phyloP scores from a whole-genome alignment of 805 yeast genomes.

The Crinitomyces ghanaensis region DNA sequence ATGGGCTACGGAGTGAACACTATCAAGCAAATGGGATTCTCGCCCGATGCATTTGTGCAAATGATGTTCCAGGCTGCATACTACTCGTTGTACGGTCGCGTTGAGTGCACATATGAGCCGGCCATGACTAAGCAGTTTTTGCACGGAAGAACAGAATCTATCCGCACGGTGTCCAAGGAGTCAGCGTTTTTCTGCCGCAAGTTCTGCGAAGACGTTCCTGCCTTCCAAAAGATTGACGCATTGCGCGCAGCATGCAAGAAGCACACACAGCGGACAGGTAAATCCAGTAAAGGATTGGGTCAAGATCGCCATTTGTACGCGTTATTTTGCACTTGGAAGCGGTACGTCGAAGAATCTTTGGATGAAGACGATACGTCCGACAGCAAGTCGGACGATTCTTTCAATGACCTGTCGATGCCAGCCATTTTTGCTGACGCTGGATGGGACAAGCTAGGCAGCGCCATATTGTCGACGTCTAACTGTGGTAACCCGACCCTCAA shows the following conservation, averaged over 20 bases:
- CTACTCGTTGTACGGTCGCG: constrained; percentile 83
- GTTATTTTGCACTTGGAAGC: constrained; percentile 74
- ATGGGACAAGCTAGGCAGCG: constrained; percentile 76
- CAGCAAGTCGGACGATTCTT: constrained; percentile 21
- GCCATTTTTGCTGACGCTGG: constrained; percentile 73
- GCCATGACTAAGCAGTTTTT: constrained; percentile 85
- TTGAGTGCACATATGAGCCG: constrained; percentile 90
- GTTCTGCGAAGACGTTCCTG: constrained; percentile 58
- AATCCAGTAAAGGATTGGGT: constrained; percentile 70
- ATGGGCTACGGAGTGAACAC: constrained; percentile 52
- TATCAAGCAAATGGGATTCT: constrained; percentile 73
- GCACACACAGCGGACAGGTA: constrained; percentile 57
- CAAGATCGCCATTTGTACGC: constrained; percentile 89
- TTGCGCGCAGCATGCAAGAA: constrained; percentile 58
- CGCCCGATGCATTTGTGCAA: constrained; percentile 91
- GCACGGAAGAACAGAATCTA: constrained; percentile 90
- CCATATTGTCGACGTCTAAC: constrained; percentile 71
- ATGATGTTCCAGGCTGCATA: constrained; percentile 91
- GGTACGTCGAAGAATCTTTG: constrained; percentile 19
- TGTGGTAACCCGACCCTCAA: constrained; percentile 88
- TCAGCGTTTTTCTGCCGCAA: constrained; percentile 75
- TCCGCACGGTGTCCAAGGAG: constrained; percentile 71
- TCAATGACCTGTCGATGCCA: constrained; percentile 36
- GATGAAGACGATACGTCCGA: constrained; percentile 19
- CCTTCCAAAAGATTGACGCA: constrained; percentile 45